A percentile compares a stretch with the other conserved stretches of the same genome.
Conservation (phyloP, 2,329 filamentous ascomycete species). For the Colletotrichum cordylinicola region DNA sequence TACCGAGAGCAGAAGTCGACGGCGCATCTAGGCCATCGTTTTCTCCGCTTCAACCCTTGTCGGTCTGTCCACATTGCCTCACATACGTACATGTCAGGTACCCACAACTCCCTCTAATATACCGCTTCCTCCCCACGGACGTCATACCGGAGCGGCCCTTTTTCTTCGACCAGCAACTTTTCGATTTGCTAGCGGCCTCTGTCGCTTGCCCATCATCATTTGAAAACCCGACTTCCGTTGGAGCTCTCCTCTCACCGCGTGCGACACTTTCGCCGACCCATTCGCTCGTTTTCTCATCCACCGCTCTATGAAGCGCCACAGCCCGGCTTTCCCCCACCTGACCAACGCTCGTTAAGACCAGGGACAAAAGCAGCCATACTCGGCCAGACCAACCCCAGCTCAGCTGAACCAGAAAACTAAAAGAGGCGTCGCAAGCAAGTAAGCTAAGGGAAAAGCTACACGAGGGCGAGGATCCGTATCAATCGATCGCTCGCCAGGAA, state of each 20-base stretch:
- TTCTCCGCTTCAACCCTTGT: slow-evolving; percentile 14
- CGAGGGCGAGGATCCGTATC: slow-evolving; percentile 4
- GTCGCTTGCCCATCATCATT: slow-evolving; percentile 11
- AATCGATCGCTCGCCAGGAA: slow-evolving; percentile 9
- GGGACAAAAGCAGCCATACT: neutral
- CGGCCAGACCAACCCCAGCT: neutral
- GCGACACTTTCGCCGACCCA: slow-evolving; percentile 8
- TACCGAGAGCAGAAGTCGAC: neutral
- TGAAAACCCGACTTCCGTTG: neutral
- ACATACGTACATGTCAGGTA: slow-evolving; percentile 13
- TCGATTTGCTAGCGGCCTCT: slow-evolving; percentile 11
- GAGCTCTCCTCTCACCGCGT: neutral
- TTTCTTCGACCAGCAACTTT: slow-evolving; percentile 1
- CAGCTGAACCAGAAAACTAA: neutral
- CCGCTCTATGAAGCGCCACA: slow-evolving; percentile 17
- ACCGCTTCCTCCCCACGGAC: slow-evolving; percentile 21
- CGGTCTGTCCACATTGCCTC: slow-evolving; percentile 13
- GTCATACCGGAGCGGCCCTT: slow-evolving; percentile 12
- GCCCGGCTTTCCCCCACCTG: slow-evolving; percentile 23
- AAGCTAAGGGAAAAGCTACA: neutral
- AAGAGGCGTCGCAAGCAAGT: neutral
- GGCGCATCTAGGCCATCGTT: slow-evolving; percentile 12
- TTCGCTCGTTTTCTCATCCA: slow-evolving; percentile 16
- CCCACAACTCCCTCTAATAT: slow-evolving; percentile 21
- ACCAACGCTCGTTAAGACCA: slow-evolving; percentile 11